These are phyloP conservation scores for Mortierella sp. DNA, from an alignment of 371 early-diverging fungal genomes.

Conservation along the genomic window DNA sequence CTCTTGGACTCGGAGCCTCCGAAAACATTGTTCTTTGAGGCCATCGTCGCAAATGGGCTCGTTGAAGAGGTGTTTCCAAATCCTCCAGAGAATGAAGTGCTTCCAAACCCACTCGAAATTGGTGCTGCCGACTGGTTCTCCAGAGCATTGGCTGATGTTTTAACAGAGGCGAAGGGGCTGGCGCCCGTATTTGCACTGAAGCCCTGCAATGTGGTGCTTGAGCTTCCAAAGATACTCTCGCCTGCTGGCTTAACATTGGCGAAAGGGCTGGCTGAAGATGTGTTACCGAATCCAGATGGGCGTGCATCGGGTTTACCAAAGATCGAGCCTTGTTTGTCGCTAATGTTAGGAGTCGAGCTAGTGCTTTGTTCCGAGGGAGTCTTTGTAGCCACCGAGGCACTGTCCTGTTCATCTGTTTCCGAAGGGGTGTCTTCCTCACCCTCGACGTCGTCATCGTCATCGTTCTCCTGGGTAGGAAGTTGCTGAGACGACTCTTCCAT, in stretches of 20 bases:
- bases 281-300: constrained; percentile 26
- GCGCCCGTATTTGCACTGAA: constrained; percentile 18
- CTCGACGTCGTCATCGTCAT: too few species aligned
- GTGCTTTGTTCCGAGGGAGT: too few species aligned
- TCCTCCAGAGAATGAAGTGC: constrained; percentile 15
- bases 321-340: neutral
- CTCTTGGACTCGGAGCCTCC: constrained; percentile 25
- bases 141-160: constrained; percentile 23
- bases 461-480: neutral
- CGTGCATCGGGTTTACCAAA: too few species aligned
- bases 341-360: constrained; percentile 10
- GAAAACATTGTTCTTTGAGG: constrained; percentile 22
- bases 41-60: constrained; percentile 26
- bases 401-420: too few species aligned
- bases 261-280: constrained; percentile 39
- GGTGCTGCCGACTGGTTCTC: constrained; percentile 17
- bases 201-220: constrained; percentile 20
- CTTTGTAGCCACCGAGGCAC: too few species aligned
- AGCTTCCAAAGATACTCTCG: constrained; percentile 41
- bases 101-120: neutral
- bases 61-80: constrained; percentile 30
- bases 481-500: constrained; percentile 29
- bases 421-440: too few species aligned
- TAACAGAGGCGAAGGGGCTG: constrained; percentile 37
- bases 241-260: constrained; percentile 20